Base-by-base conservation (phyloP, 805 yeast species). In the Nakazawaea wyomingensis region DNA sequence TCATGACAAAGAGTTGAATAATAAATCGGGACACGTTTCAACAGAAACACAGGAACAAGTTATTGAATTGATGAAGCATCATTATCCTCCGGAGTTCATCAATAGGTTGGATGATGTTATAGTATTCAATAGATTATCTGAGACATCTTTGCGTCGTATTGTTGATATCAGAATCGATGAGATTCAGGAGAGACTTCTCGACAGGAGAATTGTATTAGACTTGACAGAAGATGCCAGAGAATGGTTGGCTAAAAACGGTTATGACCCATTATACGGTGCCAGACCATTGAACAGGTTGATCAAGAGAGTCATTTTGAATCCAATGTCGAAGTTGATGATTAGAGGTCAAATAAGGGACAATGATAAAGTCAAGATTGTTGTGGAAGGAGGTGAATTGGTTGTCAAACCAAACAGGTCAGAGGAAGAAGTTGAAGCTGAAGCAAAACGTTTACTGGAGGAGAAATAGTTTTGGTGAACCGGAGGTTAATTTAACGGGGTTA, bases 61-160 rank as follows among this genome's bases (percentile, higher is more conserved):
- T 7, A 60, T 78, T 28, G 85, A 87, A 9, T 68, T 76, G 7
- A 80, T 93, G 76, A 82, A 76, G 52, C 66, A 65, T 34, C 64
- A 76, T 53, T 93, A 93, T 55, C 90, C 98, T 16, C 99, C 99
- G 0, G 99, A 93, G 62, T 93, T 93, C 55, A 74, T 93, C 59
- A 93, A 93, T 62, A 81, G 99, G 60, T 75, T 93, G 53, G 98
- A 93, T 57, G 98, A 93, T 50, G 79, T 88, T n/a, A 69, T 93
- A 14, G 89, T 93, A 2, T 93, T 93, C 72, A 93, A 93, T 68
- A 78, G 96, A 56, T 70, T 93, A 20, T 84, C 96, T 3, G 85
- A 82, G 57, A 58, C 62, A 2, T 86, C 95, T 1, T 70, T 93
- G 50, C 69, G 82, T 50, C 76, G 75, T 38, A 93, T 93, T 51